phyloP scores from a whole-genome alignment of 225 moss, liverwort and hornwort genomes.

The Polytrichum formosum region DNA sequence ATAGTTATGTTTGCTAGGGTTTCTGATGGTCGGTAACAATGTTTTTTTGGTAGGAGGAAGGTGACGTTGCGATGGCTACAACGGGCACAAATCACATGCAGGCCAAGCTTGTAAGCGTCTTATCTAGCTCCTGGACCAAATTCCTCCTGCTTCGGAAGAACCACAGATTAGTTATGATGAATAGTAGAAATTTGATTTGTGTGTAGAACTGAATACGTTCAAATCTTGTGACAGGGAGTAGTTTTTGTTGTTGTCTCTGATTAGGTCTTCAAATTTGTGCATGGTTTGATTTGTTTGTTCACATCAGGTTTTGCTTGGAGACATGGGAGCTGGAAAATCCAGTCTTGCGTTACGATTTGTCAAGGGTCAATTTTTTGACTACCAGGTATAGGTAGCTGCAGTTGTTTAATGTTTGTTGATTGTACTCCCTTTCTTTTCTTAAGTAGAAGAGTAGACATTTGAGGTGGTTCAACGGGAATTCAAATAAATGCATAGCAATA shows the following conservation, averaged over 20 bases:
- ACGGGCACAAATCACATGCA: conserved; percentile 81
- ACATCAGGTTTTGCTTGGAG: conserved; percentile 87
- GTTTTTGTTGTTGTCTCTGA: not conserved
- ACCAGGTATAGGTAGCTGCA: conserved; percentile 46
- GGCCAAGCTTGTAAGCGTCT: conserved; percentile 73
- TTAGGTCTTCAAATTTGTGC: not conserved
- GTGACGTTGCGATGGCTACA: conserved; percentile 53
- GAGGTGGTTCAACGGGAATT: too few species aligned
- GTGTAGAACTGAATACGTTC: not conserved
- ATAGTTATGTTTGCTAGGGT: too few species aligned
- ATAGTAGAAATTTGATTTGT: not conserved
- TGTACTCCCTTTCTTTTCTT: too few species aligned
- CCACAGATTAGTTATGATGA: not conserved
- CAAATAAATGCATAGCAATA: too few species aligned
- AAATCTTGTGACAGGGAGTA: not conserved
- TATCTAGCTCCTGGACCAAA: not conserved
- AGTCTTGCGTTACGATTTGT: conserved; percentile 89
- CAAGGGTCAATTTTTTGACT: conserved; percentile 89
- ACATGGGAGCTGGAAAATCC: conserved; percentile 99
- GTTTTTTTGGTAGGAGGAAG: not conserved
- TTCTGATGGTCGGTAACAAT: too few species aligned
- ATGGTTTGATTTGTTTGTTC: not conserved
- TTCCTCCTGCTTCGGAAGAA: not conserved
- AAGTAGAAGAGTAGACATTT: too few species aligned
- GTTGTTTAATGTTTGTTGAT: not conserved